Evolutionary conservation across 768 basidiomycete species (phyloP), one percentile per base, ranked within the genome.

Genomic region (Phlegmacium glaucopus): DNA sequence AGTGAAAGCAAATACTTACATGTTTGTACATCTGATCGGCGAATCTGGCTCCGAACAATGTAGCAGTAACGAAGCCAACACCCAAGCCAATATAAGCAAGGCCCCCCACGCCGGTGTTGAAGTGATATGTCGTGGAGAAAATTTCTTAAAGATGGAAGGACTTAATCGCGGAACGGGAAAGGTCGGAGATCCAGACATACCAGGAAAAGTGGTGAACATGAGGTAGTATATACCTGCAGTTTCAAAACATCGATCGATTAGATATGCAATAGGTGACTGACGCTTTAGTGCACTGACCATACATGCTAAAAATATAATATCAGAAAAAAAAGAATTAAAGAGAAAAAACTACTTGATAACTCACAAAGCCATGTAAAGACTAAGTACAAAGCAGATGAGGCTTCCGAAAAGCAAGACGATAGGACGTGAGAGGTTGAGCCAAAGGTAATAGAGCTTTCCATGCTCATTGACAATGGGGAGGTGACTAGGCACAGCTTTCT

Each of bases 301-400:
- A 84, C 64, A 80, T 74, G 61, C 82, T 62, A 50, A 6, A 43
- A 37, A 25, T 29, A 17, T 17, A 17, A 7, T 4, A 22, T 52
- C 26, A 47, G 45, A 38, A 36, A n/a, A 47, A 43, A 10, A n/a
- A n/a, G n/a, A n/a, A n/a, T n/a, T 44, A 35, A 9, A n/a, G n/a
- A 15, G 32, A 9, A n/a, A 16, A 15, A 26, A 9, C 15, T 15
- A 29, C 8, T n/a, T n/a, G 8, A 46, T 13, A 9, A 76, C 84
- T 65, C 52, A 86, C 84, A 87, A 71, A n/a, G 84, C 79, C 79
- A 74, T 72, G 54, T 87, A 89, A 43, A 82, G 67, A 60, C 84
- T 87, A 43, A 88, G 71, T 28, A 82, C 69, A 59, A 89, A 87
- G 62, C 84, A 87, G 41, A 87, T 74, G 46, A 84, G 77, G 57